Evolutionary conservation across 2,329 filamentous ascomycete species (phyloP).

Genomic region (Albifimbria verrucaria): DNA sequence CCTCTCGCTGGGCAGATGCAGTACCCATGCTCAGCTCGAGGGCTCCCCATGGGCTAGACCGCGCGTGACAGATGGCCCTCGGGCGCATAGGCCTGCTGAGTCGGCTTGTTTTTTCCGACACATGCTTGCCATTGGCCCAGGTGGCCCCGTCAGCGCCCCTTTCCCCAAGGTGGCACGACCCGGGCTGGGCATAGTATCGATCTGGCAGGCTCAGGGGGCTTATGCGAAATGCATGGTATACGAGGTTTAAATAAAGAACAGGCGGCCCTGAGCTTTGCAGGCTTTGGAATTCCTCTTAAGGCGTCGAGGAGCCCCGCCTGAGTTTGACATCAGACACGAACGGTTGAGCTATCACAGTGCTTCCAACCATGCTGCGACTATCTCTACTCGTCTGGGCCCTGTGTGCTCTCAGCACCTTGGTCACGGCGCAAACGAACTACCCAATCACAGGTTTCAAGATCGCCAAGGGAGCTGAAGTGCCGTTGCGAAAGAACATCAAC

Average conservation of each 20-base stretch:
- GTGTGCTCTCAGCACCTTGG: neutral
- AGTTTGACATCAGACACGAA: neutral
- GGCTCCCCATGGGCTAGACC: neutral
- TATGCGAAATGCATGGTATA: neutral
- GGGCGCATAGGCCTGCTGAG: neutral
- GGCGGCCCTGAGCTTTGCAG: neutral
- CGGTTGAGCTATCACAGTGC: neutral
- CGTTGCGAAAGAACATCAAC: slow-evolving; percentile 37
- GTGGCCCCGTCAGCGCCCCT: neutral
- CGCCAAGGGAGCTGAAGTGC: slow-evolving; percentile 54
- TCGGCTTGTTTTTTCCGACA: neutral
- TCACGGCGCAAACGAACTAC: slow-evolving; percentile 44
- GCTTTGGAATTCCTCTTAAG: neutral
- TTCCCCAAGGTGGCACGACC: neutral
- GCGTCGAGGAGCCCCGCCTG: neutral
- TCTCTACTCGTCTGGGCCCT: neutral
- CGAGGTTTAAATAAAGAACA: neutral
- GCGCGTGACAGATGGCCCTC: neutral
- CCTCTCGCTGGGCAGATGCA: neutral
- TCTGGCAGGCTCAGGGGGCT: neutral
- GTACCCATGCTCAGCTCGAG: neutral
- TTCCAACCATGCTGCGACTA: neutral
- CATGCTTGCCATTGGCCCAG: neutral
- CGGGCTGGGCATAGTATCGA: neutral
- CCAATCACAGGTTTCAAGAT: slow-evolving; percentile 74